A percentile compares a stretch with the other conserved stretches of the same genome.
These are phyloP conservation scores for Phialophora tarda DNA, from an alignment of 2,329 filamentous ascomycete genomes.

Conservation along the genomic window DNA sequence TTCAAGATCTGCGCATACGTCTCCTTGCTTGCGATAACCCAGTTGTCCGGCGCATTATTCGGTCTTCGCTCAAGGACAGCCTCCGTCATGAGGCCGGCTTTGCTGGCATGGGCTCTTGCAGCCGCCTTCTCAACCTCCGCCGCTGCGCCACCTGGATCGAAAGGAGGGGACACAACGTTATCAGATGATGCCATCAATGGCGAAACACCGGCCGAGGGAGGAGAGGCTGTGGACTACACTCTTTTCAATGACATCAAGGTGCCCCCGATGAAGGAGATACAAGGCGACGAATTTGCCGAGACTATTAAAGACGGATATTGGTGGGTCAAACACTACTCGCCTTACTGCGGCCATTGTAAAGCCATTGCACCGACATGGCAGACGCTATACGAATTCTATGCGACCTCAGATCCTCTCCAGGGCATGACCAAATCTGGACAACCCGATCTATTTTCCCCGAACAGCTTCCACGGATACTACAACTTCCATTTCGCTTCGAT, in stretches of 20 bases:
- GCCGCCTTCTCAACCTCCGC: slow-evolving; percentile 27
- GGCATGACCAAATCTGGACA: slow-evolving; percentile 55
- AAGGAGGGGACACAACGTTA: slow-evolving; percentile 23
- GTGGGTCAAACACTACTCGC: slow-evolving; percentile 61
- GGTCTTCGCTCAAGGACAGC: slow-evolving; percentile 10
- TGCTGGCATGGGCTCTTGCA: slow-evolving; percentile 39
- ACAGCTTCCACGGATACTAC: slow-evolving; percentile 80
- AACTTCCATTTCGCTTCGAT: slow-evolving; percentile 85
- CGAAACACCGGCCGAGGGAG: slow-evolving; percentile 38
- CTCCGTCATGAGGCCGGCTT: slow-evolving; percentile 37
- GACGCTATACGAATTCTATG: slow-evolving; percentile 93
- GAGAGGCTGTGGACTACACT: slow-evolving; percentile 45
- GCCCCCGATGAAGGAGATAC: slow-evolving; percentile 56
- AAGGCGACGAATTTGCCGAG: slow-evolving; percentile 55
- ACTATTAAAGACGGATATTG: slow-evolving; percentile 59
- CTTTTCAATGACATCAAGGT: slow-evolving; percentile 60
- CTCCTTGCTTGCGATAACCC: slow-evolving; percentile 5
- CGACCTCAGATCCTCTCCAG: slow-evolving; percentile 74
- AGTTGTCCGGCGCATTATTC: background rate
- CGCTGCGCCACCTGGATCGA: slow-evolving; percentile 32
- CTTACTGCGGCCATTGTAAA: slow-evolving; percentile 71
- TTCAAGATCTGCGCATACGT: background rate
- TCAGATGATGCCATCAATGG: slow-evolving; percentile 33
- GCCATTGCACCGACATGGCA: slow-evolving; percentile 84
- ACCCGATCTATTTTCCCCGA: slow-evolving; percentile 58